Conservation (phyloP, 1,284 basidiomycete species). For the Inonotus obliquus region DNA sequence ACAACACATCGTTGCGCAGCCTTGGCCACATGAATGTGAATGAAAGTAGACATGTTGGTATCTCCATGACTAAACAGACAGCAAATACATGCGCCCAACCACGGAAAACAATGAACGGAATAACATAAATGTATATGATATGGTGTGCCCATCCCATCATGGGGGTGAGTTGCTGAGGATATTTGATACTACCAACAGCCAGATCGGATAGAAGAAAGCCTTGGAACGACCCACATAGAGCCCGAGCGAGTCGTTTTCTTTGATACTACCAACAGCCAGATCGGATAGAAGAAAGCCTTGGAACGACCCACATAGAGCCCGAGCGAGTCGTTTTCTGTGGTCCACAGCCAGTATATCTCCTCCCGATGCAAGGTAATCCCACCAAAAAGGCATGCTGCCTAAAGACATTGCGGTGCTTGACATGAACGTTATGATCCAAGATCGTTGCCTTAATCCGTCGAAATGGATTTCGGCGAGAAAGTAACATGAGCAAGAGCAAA, state of each 20-base stretch:
- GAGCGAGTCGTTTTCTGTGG: not conserved
- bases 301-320: conserved; percentile 8
- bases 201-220: conserved; percentile 15
- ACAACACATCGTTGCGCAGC: conserved; percentile 5
- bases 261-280: conserved; percentile 1
- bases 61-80: conserved; percentile 11
- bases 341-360: not conserved
- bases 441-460: not conserved
- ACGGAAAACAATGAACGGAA: not conserved
- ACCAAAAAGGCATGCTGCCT: conserved; percentile 7
- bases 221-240: conserved; percentile 12
- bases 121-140: not conserved
- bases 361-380: not conserved
- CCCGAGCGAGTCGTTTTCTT: not conserved
- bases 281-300: conserved; percentile 16
- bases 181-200: not conserved
- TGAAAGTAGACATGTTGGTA: conserved; percentile 10
- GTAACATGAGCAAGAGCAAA: not conserved
- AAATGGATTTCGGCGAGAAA: not conserved
- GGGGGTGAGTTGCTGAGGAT: conserved; percentile 5
- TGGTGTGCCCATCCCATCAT: conserved; percentile 10
- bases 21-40: conserved; percentile 8
- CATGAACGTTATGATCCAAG: conserved; percentile 12
- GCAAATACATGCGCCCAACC: conserved; percentile 12
- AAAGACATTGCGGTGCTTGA: conserved; percentile 4